Evolutionary conservation across 345 rosid genomes (phyloP), one percentile per base, ranked within the genome.

Genomic region (Turnera subulata): DNA sequence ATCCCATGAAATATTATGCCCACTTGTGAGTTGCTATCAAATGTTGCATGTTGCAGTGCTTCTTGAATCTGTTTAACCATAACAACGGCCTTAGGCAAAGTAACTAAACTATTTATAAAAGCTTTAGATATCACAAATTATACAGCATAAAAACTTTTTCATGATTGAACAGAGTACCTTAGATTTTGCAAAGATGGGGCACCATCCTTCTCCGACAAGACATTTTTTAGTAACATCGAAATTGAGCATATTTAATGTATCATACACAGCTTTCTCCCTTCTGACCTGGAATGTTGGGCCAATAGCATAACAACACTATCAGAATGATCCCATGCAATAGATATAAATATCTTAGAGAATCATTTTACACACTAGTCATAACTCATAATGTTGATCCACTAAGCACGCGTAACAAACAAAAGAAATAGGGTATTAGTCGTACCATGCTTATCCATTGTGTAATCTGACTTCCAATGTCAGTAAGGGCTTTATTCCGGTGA

Each of bases 171-270:
- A 13, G 45, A 42, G 61, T 78, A 89, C 97, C 91, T 89, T 81
- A 53, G 82, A 53, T 81, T 81, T 89, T 37, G 99, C 96, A 79
- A 85, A 92, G 62, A 81, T 64, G 32, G 97, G 99, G 65, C 99
- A 92, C 96, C 98, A 92, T 42, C 98, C 96, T 73, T 92, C 99
- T 45, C 99, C 97, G 58, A 92, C 94, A 58, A 92, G 97, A 73
- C 96, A 92, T 73, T 92, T 92, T 73, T 92, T 92, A 13, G 97
- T 89, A 56, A 92, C 97, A 79, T 92, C 99, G 63, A 89, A 92
- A 73, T 92, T 92, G 59, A 92, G 80, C 96, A 86, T 92, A 71
- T 92, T 89, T 70, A 92, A 66, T 9, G 91, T 78, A 77, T 86
- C 97, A 75, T 84, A 89, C 43, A 89, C 86, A 19, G 96, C 91